phyloP scores from a whole-genome alignment of 2,329 filamentous ascomycete species.

The Chalara sp. region DNA sequence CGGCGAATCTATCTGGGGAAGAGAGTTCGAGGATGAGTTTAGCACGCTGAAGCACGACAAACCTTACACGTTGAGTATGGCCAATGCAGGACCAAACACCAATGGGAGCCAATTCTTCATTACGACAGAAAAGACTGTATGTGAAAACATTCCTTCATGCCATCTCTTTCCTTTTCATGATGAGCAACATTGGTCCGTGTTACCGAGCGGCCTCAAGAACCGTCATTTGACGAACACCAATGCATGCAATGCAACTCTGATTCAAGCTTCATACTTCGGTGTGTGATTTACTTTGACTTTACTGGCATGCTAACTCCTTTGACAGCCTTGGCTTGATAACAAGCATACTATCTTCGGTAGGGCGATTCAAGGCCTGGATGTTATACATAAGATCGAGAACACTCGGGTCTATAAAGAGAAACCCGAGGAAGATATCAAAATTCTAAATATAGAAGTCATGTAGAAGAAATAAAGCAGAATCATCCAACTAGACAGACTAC shows the following conservation, averaged over 20 bases:
- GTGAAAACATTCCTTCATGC: conserved; percentile 24
- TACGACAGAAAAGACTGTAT: conserved; percentile 88
- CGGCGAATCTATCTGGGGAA: conserved; percentile 89
- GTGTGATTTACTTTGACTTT: background rate
- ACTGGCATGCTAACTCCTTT: conserved; percentile 6
- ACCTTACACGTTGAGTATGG: conserved; percentile 95
- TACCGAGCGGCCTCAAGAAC: conserved; percentile 93
- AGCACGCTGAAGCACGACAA: conserved; percentile 88
- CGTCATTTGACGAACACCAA: conserved; percentile 72
- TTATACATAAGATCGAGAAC: conserved; percentile 95
- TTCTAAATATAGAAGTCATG: conserved; percentile 66
- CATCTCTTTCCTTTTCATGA: conserved; percentile 41
- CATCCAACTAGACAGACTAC: too few relatives aligned
- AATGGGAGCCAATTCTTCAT: conserved; percentile 99
- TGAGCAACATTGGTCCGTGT: conserved; percentile 94
- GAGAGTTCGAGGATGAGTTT: conserved; percentile 89
- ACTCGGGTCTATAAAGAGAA: conserved; percentile 80
- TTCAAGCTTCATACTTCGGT: conserved; percentile 1
- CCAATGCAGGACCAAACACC: conserved; percentile 90
- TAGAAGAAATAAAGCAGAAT: conserved; percentile 11
- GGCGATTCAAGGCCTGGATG: conserved; percentile 83
- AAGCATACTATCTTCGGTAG: conserved; percentile 96
- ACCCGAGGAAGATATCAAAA: conserved; percentile 95
- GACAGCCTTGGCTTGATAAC: conserved; percentile 79
- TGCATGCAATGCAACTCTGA: conserved; percentile 74